Evolutionary conservation across 495 filamentous ascomycete species (phyloP).

Genomic region (Barbatosphaeria neglecta): DNA sequence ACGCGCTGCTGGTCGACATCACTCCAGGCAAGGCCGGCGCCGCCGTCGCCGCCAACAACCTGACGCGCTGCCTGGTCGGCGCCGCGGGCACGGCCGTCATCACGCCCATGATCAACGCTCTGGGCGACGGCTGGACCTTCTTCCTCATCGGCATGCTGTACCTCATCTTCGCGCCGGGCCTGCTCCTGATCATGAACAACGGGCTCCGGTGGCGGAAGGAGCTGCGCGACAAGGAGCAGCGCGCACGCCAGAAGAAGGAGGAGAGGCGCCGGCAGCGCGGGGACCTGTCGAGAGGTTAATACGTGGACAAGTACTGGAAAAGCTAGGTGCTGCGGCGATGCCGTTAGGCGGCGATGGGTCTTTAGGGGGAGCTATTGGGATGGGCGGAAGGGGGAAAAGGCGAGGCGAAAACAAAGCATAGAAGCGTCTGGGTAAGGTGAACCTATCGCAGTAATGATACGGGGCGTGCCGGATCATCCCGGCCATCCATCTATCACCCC

Average conservation of each 20-base stretch:
- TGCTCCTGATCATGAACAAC: conserved; percentile 25
- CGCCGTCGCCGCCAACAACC: conserved; percentile 56
- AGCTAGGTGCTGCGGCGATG: too few relatives aligned
- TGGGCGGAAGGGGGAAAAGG: too few relatives aligned
- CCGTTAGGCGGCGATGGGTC: too few relatives aligned
- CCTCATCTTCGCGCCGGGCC: conserved; percentile 34
- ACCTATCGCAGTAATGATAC: too few relatives aligned
- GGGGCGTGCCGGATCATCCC: too few relatives aligned
- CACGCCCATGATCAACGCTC: conserved; percentile 47
- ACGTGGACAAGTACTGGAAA: too few relatives aligned
- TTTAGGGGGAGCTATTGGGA: too few relatives aligned
- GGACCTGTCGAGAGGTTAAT: too few relatives aligned
- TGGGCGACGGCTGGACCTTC: conserved; percentile 60
- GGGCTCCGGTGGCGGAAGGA: conserved; percentile 21
- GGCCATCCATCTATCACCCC: too few relatives aligned
- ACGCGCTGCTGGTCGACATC: conserved; percentile 51
- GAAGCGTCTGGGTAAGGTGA: too few relatives aligned
- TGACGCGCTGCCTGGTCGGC: conserved; percentile 52
- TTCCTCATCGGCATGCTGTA: conserved; percentile 49
- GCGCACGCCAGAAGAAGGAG: too few relatives aligned
- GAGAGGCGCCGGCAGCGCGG: background rate
- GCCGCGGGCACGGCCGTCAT: conserved; percentile 53
- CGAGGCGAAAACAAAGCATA: too few relatives aligned
- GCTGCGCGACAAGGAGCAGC: conserved; percentile 2
- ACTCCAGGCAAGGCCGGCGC: conserved; percentile 46